A percentile compares a stretch with the other conserved stretches of the same genome.
These are phyloP conservation scores for Alternaria solani DNA, from an alignment of 2,329 filamentous ascomycete species.

Conservation along the genomic window DNA sequence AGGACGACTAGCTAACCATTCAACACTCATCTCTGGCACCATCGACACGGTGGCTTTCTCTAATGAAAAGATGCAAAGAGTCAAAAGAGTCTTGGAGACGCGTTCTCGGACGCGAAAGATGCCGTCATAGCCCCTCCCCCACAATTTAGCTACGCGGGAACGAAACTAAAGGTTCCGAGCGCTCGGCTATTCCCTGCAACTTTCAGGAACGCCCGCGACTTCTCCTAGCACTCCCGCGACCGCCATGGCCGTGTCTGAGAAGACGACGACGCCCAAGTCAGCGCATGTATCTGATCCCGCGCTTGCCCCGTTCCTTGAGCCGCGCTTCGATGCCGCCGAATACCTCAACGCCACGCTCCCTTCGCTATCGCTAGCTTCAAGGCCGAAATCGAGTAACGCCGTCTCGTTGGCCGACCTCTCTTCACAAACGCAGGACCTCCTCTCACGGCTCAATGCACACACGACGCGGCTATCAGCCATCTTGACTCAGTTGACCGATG, in stretches of 20 bases:
- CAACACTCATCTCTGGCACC: neutral
- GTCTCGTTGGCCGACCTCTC: constrained; percentile 79
- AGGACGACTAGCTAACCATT: neutral
- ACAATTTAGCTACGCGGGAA: constrained; percentile 15
- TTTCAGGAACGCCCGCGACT: constrained; percentile 24
- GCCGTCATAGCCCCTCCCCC: constrained; percentile 27
- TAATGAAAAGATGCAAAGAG: too few species aligned
- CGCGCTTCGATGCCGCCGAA: constrained; percentile 81
- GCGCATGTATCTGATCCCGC: constrained; percentile 74
- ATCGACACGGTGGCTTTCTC: neutral
- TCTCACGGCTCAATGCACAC: constrained; percentile 88
- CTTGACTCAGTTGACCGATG: constrained; percentile 89
- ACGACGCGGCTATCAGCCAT: constrained; percentile 82
- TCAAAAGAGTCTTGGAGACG: neutral
- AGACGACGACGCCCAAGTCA: constrained; percentile 33
- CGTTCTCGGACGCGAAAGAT: neutral
- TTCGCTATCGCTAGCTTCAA: constrained; percentile 63
- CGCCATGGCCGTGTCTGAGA: constrained; percentile 39
- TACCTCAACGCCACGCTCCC: constrained; percentile 85
- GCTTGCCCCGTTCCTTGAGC: constrained; percentile 76
- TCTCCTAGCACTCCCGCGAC: constrained; percentile 18
- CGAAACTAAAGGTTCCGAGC: constrained; percentile 21
- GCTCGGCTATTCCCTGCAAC: constrained; percentile 20
- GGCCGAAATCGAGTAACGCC: constrained; percentile 52
- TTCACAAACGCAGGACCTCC: constrained; percentile 79